phyloP scores from a whole-genome alignment of 192 early-diverging fungal genomes.

The Entomortierella lignicola region DNA sequence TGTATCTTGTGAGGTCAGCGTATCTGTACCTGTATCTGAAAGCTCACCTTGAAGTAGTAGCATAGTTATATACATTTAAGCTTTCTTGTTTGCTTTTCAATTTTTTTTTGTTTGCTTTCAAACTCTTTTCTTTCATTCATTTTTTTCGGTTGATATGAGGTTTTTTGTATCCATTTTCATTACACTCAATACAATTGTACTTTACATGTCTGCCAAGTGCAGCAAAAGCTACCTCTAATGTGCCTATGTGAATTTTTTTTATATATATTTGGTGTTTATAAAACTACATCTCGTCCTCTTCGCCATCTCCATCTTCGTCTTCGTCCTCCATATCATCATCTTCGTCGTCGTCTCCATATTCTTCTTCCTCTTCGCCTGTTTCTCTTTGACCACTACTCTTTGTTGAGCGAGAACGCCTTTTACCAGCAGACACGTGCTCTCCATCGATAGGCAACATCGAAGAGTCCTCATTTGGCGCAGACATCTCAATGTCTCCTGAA shows the following conservation, averaged over 20 bases:
- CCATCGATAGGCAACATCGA: not conserved
- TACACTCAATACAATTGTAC: no score
- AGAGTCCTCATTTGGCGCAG: not conserved
- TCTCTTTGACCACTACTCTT: not conserved
- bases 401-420: not conserved
- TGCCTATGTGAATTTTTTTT: no score
- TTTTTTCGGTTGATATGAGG: no score
- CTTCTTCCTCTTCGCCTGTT: slow-evolving; percentile 1
- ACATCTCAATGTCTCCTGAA: not conserved
- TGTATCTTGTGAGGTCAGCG: not conserved
- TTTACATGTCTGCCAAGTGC: no score
- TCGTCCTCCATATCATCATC: slow-evolving; percentile 3
- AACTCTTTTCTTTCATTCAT: no score
- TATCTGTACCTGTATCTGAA: not conserved
- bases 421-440: not conserved
- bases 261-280: no score
- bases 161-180: no score
- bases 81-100: no score
- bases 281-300: slow-evolving; percentile 9
- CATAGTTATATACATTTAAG: no score
- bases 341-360: not conserved
- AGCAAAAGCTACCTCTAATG: no score
- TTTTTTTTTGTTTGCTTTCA: no score
- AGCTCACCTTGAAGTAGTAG: not conserved
- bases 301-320: slow-evolving; percentile 19